phyloP scores from a whole-genome alignment of 2,329 filamentous ascomycete genomes.

The Botrytis aclada region DNA sequence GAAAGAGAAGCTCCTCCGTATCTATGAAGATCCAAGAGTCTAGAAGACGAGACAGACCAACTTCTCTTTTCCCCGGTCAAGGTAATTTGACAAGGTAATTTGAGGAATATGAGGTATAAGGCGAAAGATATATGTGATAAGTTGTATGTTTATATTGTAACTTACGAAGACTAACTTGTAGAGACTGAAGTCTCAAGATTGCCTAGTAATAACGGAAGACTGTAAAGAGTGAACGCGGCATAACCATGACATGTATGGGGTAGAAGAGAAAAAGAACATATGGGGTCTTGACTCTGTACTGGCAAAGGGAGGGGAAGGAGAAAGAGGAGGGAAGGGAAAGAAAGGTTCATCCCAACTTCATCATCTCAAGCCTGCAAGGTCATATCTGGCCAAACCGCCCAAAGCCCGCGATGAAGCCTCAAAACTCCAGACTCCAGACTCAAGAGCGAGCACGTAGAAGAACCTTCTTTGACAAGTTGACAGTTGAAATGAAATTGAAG shows the following conservation, averaged over 20 bases:
- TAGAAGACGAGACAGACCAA: neutral
- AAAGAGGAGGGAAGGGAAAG: neutral
- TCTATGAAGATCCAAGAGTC: neutral
- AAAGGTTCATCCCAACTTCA: neutral
- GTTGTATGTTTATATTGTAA: neutral
- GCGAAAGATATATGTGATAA: neutral
- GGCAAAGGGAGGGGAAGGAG: too few relatives aligned
- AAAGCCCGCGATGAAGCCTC: neutral
- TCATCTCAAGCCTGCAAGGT: neutral
- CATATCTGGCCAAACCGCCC: neutral
- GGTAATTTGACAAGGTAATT: neutral
- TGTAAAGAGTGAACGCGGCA: neutral
- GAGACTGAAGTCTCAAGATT: too few relatives aligned
- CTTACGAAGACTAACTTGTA: neutral
- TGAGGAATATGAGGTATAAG: neutral
- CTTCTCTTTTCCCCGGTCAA: neutral
- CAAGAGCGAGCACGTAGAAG: neutral
- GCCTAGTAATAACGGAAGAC: neutral
- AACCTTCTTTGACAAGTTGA: neutral
- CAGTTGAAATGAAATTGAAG: neutral
- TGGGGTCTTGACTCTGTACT: neutral
- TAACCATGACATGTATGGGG: neutral
- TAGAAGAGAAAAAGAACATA: neutral
- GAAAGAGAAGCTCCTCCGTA: neutral
- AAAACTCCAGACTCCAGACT: neutral